phyloP scores from a whole-genome alignment of 164 flowering plant species.

The Tinospora cordifolia region DNA sequence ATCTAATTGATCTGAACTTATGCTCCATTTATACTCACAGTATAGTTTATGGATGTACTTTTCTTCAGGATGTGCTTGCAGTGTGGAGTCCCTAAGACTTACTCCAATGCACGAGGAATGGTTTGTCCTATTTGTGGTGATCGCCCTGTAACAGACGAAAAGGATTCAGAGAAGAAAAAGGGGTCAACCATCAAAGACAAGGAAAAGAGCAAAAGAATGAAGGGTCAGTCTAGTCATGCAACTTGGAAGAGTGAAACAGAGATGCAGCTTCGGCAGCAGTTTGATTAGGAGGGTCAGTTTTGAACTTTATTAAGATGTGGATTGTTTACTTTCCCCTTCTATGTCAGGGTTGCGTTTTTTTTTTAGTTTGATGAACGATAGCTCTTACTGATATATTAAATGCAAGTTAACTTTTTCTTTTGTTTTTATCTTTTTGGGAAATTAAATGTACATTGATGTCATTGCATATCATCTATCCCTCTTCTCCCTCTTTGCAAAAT shows the following conservation, averaged over 20 bases:
- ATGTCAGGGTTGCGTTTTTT: no score
- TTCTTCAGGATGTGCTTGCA: constrained; percentile 72
- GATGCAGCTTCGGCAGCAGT: constrained; percentile 96
- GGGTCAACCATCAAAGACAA: constrained; percentile 66
- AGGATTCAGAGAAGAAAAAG: constrained; percentile 53
- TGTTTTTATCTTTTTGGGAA: no score
- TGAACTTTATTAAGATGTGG: neutral
- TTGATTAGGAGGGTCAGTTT: constrained; percentile 45
- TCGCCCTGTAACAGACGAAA: constrained; percentile 45
- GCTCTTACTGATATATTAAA: no score
- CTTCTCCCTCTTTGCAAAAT: no score
- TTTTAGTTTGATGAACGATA: no score
- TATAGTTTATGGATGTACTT: neutral
- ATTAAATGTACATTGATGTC: no score
- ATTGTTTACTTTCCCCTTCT: no score
- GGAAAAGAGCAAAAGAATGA: constrained; percentile 86
- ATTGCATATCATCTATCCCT: no score
- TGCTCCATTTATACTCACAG: neutral
- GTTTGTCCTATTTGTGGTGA: constrained; percentile 81
- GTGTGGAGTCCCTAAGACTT: constrained; percentile 90
- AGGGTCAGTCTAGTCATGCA: constrained; percentile 88
- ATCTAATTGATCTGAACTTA: neutral
- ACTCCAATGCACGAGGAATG: constrained; percentile 55
- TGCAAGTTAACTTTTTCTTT: no score
- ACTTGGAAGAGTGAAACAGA: constrained; percentile 98